Base-by-base conservation (phyloP, 176 grass and related monocot genomes). In the Aegilops tauschii region DNA sequence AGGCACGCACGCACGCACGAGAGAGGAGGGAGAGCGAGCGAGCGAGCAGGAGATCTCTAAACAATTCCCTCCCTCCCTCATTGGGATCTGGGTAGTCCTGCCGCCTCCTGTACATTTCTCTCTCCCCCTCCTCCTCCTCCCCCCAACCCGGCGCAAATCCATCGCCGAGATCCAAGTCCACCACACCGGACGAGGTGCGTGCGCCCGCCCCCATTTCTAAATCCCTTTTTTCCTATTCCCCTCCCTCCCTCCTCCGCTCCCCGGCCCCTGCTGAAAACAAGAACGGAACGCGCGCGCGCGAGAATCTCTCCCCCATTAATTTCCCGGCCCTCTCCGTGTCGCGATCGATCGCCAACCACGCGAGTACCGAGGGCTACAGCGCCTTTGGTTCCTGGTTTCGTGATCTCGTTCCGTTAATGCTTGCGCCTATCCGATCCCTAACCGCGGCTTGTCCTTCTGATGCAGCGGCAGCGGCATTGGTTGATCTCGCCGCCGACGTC, bases 131-230 rank as follows among this genome's bases (percentile, higher is more conserved):
- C 74, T 80, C 65, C 68, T 69, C 73, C 85, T 66, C 85, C 89
- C 62, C 82, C 37, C 75, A 84, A 87, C 54, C 78, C 90, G 90
- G 82, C 90, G 90, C 86, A 88, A 88, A 92, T 92, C 76, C 73
- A 85, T 92, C 83, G 59, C 61, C 90, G 82, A 87, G 87, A 84
- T 87, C 83, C 86, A 80, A 73, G 80, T 84, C 83, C 86, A 80
- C 30, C 90, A 79, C 90, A 69, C 68, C 82, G 87, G 82, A 84
- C 83, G 86, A 76, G 76, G 63, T 91, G 82, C 70, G 27, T 45
- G 44, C 44, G 44, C 50, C 21, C 42, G 42, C 50, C 21, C 56
- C 62, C 47, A 47, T 86, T 74, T 78, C 74, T 81, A 68, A 39
- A 80, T 37, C 34, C 67, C 18, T 70, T 70, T 70, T 70, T 37